A percentile compares a stretch with the other conserved stretches of the same genome.
phyloP scores from a whole-genome alignment of 2,329 filamentous ascomycete genomes.

The Chrysoporthe deuterocubensis region DNA sequence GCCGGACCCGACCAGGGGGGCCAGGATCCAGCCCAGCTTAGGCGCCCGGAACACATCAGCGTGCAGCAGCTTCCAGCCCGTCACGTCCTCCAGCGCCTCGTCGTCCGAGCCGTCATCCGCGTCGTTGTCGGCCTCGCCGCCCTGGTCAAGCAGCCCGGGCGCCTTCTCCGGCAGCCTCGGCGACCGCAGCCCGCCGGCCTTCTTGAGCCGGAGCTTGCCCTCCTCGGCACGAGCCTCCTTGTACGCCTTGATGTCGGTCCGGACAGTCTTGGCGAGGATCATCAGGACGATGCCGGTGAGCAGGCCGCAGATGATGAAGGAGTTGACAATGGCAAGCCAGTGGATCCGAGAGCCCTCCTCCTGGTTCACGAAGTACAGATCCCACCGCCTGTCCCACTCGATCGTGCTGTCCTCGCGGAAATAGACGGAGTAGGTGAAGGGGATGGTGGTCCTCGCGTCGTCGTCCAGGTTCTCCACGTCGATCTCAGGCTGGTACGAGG shows the following conservation, averaged over 20 bases:
- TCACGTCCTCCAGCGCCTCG: conserved; percentile 76
- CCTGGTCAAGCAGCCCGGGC: conserved; percentile 63
- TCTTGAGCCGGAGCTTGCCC: conserved; percentile 61
- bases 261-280: conserved; percentile 78
- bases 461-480: conserved; percentile 62
- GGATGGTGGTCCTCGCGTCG: conserved; percentile 70
- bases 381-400: conserved; percentile 86
- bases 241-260: conserved; percentile 77
- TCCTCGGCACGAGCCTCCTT: conserved; percentile 70
- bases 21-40: conserved; percentile 70
- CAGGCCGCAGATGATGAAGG: conserved; percentile 78
- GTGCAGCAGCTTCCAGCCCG: conserved; percentile 87
- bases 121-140: conserved; percentile 55
- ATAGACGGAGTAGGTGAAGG: conserved; percentile 89
- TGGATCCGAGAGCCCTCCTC: conserved; percentile 81
- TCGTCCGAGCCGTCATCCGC: conserved; percentile 68
- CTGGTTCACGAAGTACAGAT: conserved; percentile 87
- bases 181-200: conserved; percentile 49
- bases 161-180: conserved; percentile 56
- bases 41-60: conserved; percentile 86
- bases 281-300: conserved; percentile 80
- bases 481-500: conserved; percentile 62
- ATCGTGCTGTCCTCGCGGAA: conserved; percentile 81
- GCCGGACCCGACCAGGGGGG: conserved; percentile 81
- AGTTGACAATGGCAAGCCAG: conserved; percentile 88